Evolutionary conservation across 208 protist genomes (phyloP), one percentile per base, ranked within the genome.

Genomic region (Blechomonas ayalai): DNA sequence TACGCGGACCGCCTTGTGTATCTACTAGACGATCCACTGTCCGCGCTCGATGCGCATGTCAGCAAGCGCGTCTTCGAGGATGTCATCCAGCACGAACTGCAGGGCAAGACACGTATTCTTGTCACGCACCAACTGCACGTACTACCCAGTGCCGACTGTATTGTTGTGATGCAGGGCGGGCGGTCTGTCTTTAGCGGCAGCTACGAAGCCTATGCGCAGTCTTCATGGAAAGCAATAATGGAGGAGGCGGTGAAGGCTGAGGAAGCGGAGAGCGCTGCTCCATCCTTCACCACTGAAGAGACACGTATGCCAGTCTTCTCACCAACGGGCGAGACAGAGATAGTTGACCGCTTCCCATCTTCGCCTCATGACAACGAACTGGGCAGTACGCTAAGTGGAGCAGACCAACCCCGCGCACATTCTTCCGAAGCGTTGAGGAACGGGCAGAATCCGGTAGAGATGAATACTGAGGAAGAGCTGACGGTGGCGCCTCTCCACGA

Each of bases 61-160:
- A 68, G 63, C n/a, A 50, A 65, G 10, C 49, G 47, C 23, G 53
- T 89, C 0, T 59, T 84, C 55, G 41, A 23, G 38, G 57, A 79
- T 18, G 56, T 47, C 28, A 52, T 79, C 12, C 59, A 70, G 0
- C 67, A 89, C 22, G 35, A 49, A 15, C 62, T 96, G 12, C 23
- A 24, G 2, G 43, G 31, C 16, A 84, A 50, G 37, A 92, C 88
- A 4, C 51, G 72, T 6, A n/a, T 97, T 2, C 52, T 97, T 0
- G 81, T 91, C 4, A 96, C 89, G 4, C 90, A 97, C 67, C 72
- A 85, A 52, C 22, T 95, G 13, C 87, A 97, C 42, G 85, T 73
- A 31, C 28, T 97, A n/a, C 51, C 39, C 1, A 20, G 78, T 4
- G 73, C 67, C 3, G 87, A 97, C 49, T 51, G 75, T 19, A 82